Percentiles rank a stretch among this genome's conserved stretches.
These are phyloP conservation scores for Solanum piurae DNA, from an alignment of 257 asterid genomes.

Conservation along the genomic window DNA sequence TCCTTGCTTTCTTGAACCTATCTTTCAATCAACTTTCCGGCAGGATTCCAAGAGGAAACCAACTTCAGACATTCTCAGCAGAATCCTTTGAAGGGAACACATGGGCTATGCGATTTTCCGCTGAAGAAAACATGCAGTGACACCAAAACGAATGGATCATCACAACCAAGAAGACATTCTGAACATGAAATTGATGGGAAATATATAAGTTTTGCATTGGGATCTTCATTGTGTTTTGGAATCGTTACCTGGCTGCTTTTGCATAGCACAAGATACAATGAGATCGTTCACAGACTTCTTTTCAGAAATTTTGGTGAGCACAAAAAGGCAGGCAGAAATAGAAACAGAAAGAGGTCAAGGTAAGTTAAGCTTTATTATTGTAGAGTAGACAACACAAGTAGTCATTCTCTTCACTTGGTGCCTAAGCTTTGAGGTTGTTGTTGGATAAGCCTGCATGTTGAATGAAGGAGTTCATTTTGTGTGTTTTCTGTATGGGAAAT, in stretches of 20 bases:
- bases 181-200: neutral
- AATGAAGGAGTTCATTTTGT: too few species aligned
- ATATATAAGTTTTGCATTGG: neutral
- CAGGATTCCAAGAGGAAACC: slow-evolving; percentile 17
- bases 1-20: slow-evolving; percentile 31
- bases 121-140: neutral
- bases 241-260: neutral
- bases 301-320: neutral
- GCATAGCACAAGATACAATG: neutral
- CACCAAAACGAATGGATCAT: neutral
- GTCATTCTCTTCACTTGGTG: too few species aligned
- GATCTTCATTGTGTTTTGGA: neutral
- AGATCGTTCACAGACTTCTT: neutral
- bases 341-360: neutral
- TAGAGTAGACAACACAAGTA: neutral
- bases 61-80: slow-evolving; percentile 18
- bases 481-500: too few species aligned
- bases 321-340: neutral
- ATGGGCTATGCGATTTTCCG: neutral
- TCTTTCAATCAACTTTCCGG: slow-evolving; percentile 32
- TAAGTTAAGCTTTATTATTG: neutral
- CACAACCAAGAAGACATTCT: too few species aligned
- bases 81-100: slow-evolving; percentile 17
- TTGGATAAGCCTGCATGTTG: too few species aligned
- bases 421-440: neutral